Base-by-base conservation (phyloP, 2,329 filamentous ascomycete species). In the Kalaharituber pfeilii region DNA sequence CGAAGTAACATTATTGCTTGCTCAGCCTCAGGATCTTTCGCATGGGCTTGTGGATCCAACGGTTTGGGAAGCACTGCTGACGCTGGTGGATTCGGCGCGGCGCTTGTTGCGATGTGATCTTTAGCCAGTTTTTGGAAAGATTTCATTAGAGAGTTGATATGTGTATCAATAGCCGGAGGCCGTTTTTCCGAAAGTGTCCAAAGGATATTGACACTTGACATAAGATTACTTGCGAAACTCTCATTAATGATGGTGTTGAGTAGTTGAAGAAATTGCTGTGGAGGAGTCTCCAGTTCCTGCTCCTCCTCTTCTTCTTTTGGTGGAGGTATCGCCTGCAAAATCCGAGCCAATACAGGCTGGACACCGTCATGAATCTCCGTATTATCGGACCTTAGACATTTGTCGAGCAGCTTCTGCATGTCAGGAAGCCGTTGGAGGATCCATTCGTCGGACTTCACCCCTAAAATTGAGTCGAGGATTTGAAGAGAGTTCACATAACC, bases 51-150 rank as follows among this genome's bases (percentile, higher is more conserved):
- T 15, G 79, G 75, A 20, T 80, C 77, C 55, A 76, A 74, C 47
- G 69, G 69, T 29, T 70, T 70, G 28, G 58, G 55, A 24, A 58
- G 54, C 13, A 53, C 51, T 62, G 68, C 63, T 60, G 66, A 51
- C 58, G 68, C 57, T 55, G 61, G 60, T 62, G 68, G 54, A 49
- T 64, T 49, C 25, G 28, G 47, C 11, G 27, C 11, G 5, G 13
- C 47, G 27, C 77, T 75, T 80, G 84, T 67, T 73, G 86, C 67
- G 55, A 98, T 82, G 68, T 98, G 91, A 60, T 98, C 91, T 62
- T 91, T 83, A 0, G 88, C 88, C 61, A 98, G 77, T 69, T 95
- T 95, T 62, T 94, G 89, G 62, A 99, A 76, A 0, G 86, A 86
- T 68, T 94, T 95, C 83, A 98, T 94, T 44, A 98, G 74, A 26